phyloP scores from a whole-genome alignment of 2,329 filamentous ascomycete species.

The Alternaria sp. region DNA sequence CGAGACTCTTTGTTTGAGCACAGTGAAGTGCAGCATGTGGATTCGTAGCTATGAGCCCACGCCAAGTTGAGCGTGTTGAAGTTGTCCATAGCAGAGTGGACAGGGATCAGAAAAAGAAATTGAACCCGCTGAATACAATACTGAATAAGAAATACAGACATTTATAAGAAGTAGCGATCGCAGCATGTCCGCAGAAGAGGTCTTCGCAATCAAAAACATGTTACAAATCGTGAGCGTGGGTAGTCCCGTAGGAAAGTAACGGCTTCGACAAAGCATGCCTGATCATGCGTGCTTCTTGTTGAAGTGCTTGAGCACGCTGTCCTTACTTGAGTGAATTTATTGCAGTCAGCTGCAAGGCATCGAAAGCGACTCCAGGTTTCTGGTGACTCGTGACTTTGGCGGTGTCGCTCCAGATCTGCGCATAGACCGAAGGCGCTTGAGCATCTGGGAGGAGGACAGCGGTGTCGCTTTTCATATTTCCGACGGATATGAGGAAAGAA shows the following conservation, averaged over 20 bases:
- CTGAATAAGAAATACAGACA: too few species aligned
- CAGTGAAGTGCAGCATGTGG: neutral
- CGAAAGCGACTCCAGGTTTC: neutral
- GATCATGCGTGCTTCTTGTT: neutral
- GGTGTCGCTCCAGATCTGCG: neutral
- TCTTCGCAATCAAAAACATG: neutral
- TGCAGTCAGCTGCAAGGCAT: neutral
- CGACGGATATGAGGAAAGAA: too few species aligned
- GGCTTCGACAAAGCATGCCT: neutral
- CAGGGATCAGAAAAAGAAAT: too few species aligned
- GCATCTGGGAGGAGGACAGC: neutral
- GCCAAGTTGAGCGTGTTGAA: neutral
- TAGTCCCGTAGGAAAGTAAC: neutral
- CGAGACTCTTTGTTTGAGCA: rapidly evolving
- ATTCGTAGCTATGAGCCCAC: neutral
- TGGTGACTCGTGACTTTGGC: neutral
- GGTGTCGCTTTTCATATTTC: neutral
- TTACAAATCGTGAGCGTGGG: too few species aligned
- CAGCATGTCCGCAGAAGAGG: neutral
- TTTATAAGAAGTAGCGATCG: too few species aligned
- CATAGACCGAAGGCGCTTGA: neutral
- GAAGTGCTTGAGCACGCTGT: neutral
- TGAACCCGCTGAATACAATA: too few species aligned
- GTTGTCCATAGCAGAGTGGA: neutral
- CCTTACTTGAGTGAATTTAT: neutral